These are phyloP conservation scores for Candida nanaspora DNA, from an alignment of 805 yeast genomes.

Conservation along the genomic window DNA sequence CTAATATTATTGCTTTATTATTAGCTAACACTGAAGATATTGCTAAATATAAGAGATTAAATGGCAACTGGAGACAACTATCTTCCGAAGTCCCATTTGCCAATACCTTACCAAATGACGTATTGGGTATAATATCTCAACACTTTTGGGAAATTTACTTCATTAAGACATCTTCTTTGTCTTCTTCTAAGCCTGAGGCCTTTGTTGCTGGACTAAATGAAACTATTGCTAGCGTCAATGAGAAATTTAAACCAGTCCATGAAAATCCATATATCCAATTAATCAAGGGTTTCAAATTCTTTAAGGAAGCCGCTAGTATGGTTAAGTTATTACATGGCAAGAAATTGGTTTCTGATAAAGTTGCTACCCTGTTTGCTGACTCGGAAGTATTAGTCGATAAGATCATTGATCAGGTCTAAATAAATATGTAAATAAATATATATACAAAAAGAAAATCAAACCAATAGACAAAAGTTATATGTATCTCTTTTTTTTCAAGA, in stretches of 20 bases:
- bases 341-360: background rate
- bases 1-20: constrained; percentile 41
- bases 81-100: constrained; percentile 57
- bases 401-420: background rate
- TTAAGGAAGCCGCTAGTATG: constrained; percentile 17
- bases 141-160: constrained; percentile 36
- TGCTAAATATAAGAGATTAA: constrained; percentile 38
- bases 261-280: constrained; percentile 15
- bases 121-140: constrained; percentile 55
- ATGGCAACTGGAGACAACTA: constrained; percentile 52
- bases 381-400: background rate
- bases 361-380: background rate
- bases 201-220: constrained; percentile 27
- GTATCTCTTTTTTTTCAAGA: constrained; percentile 34
- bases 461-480: too few relatives aligned
- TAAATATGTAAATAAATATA: background rate
- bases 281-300: constrained; percentile 15
- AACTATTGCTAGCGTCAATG: background rate
- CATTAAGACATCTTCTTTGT: constrained; percentile 31
- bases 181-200: constrained; percentile 30
- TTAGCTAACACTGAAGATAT: constrained; percentile 44
- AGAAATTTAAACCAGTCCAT: constrained; percentile 10
- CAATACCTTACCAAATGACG: constrained; percentile 47
- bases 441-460: background rate
- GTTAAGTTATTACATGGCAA: constrained; percentile 9